Conservation (phyloP, 208 protist species). For the Leishmania aethiopica region DNA sequence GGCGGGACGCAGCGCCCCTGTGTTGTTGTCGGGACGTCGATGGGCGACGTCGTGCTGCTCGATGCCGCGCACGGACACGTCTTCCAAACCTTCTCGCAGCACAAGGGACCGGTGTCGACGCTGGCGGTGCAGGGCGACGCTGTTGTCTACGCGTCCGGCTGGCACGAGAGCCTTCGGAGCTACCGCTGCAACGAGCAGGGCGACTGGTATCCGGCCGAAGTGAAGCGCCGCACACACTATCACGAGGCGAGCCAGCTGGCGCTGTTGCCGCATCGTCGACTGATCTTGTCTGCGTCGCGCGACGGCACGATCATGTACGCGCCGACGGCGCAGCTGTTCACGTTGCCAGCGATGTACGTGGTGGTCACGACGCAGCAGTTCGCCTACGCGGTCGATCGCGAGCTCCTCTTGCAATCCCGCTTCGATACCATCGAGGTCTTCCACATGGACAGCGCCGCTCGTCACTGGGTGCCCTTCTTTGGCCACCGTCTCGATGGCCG, state of each 20-base stretch:
- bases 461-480: constrained; percentile 76
- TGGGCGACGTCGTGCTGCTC: constrained; percentile 83
- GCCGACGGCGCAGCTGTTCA: constrained; percentile 59
- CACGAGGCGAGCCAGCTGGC: constrained; percentile 81
- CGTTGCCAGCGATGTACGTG: constrained; percentile 76
- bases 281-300: constrained; percentile 78
- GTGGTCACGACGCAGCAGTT: constrained; percentile 69
- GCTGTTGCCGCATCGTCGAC: constrained; percentile 46
- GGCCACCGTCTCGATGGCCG: constrained; percentile 63
- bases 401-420: constrained; percentile 72
- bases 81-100: constrained; percentile 77
- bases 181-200: constrained; percentile 32
- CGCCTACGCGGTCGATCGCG: constrained; percentile 56
- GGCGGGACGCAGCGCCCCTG: constrained; percentile 37
- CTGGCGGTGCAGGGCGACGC: constrained; percentile 37
- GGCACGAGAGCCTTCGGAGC: constrained; percentile 86
- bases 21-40: constrained; percentile 81
- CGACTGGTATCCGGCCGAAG: constrained; percentile 81
- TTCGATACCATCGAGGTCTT: constrained; percentile 79
- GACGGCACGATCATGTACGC: constrained; percentile 86
- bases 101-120: constrained; percentile 82
- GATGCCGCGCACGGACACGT: constrained; percentile 68
- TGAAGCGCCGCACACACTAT: constrained; percentile 92
- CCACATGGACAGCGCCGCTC: constrained; percentile 40
- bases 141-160: constrained; percentile 80